Percentiles rank a stretch among this genome's conserved stretches.
These are phyloP conservation scores for Cafeteria roenbergensis DNA, from an alignment of 108 stramenopile genomes.

Conservation along the genomic window DNA sequence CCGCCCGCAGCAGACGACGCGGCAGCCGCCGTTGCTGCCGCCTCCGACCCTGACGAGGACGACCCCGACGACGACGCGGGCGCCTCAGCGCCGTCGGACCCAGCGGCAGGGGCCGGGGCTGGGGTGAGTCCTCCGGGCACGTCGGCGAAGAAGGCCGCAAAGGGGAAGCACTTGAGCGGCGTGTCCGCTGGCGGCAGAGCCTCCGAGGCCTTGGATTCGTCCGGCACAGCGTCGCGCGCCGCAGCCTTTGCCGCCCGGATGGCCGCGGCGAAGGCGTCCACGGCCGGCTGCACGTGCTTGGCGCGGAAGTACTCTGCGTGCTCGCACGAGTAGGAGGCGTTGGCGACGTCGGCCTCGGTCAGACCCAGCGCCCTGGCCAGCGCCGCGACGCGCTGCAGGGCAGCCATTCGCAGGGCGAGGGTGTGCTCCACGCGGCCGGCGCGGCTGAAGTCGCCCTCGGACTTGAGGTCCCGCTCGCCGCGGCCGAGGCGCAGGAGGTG, in stretches of 20 bases:
- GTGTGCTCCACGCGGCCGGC: constrained; percentile 72
- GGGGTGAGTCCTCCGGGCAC: not conserved
- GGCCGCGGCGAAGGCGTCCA: constrained; percentile 20
- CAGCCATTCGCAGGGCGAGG: constrained; percentile 54
- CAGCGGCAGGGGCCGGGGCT: too few relatives aligned
- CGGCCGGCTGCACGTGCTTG: constrained; percentile 26
- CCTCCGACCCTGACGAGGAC: too few relatives aligned
- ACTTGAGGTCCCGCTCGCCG: constrained; percentile 71
- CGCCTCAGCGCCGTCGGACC: too few relatives aligned
- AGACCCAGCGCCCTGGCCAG: constrained; percentile 69
- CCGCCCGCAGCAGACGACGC: too few relatives aligned
- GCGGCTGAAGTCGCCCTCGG: constrained; percentile 71
- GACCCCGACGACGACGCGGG: too few relatives aligned
- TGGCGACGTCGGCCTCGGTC: constrained; percentile 57
- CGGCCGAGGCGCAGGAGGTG: constrained; percentile 80
- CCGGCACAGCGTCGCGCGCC: too few relatives aligned
- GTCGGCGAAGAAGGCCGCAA: not conserved
- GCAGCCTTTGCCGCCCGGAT: too few relatives aligned
- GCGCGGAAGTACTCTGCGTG: constrained; percentile 73
- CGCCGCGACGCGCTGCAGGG: constrained; percentile 70
- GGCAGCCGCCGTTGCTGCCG: too few relatives aligned
- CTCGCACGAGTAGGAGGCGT: constrained; percentile 75
- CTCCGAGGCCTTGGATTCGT: not conserved
- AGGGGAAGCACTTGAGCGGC: too few relatives aligned
- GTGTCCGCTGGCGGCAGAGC: not conserved